Evolutionary conservation across 1,284 basidiomycete species (phyloP).

Genomic region (Cryptococcus sp.): DNA sequence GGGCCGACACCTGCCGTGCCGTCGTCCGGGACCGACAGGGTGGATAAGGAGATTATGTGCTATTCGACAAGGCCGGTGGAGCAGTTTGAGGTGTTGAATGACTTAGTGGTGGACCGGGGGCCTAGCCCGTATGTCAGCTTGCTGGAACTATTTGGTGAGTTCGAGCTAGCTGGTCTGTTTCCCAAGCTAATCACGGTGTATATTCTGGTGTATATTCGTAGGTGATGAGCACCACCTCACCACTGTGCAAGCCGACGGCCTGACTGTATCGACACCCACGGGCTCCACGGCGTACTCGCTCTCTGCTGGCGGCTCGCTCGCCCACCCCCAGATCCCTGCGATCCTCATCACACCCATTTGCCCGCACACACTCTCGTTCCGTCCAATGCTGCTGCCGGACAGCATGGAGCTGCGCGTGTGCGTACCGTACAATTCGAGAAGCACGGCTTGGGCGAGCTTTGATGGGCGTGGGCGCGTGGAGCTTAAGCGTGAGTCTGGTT

Average conservation of each 20-base stretch:
- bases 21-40: constrained; percentile 42
- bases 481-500: constrained; percentile 69
- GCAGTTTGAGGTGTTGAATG: constrained; percentile 96
- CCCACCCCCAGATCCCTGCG: constrained; percentile 96
- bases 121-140: constrained; percentile 97
- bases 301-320: constrained; percentile 95
- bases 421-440: constrained; percentile 96
- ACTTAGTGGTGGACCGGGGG: constrained; percentile 95
- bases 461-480: constrained; percentile 96
- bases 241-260: constrained; percentile 95
- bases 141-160: constrained; percentile 90
- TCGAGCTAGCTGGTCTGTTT: neutral
- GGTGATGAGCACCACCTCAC: constrained; percentile 99
- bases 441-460: constrained; percentile 98
- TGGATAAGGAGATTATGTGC: constrained; percentile 97
- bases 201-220: constrained; percentile 41
- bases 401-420: constrained; percentile 98
- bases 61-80: constrained; percentile 93
- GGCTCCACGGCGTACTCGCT: constrained; percentile 98
- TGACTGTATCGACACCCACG: constrained; percentile 94
- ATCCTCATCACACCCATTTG: constrained; percentile 97
- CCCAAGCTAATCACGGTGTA: too few relatives aligned
- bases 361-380: constrained; percentile 96
- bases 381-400: constrained; percentile 97
- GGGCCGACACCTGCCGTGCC: constrained; percentile 49